A percentile compares a stretch with the other conserved stretches of the same genome.
phyloP scores from a whole-genome alignment of 345 rosid genomes.

The Theobroma cacao region DNA sequence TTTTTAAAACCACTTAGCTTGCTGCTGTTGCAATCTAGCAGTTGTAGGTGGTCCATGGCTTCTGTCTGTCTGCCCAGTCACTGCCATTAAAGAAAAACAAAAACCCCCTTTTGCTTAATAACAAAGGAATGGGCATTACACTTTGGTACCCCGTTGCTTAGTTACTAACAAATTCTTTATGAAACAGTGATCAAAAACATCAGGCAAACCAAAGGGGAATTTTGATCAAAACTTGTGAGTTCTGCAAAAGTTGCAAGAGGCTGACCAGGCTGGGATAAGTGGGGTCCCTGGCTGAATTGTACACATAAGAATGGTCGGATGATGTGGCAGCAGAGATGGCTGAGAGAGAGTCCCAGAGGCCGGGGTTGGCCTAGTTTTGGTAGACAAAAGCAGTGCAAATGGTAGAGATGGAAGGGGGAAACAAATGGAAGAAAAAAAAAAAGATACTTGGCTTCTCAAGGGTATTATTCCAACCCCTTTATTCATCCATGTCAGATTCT shows the following conservation, averaged over 20 bases:
- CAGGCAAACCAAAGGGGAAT: no score
- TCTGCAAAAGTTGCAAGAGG: background rate
- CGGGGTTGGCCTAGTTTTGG: conserved; percentile 22
- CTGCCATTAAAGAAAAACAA: conserved; percentile 27
- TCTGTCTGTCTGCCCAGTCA: conserved; percentile 34
- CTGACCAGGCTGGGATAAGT: conserved; percentile 11
- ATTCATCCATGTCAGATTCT: conserved; percentile 71
- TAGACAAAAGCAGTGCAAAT: conserved; percentile 52
- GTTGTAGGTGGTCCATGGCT: conserved; percentile 31
- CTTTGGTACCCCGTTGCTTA: conserved; percentile 19
- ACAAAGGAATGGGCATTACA: conserved; percentile 36
- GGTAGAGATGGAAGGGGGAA: conserved; percentile 40
- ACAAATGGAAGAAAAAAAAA: conserved; percentile 40
- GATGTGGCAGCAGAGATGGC: conserved; percentile 35
- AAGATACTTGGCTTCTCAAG: conserved; percentile 81
- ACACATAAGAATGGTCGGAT: conserved; percentile 35
- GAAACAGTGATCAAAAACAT: no score
- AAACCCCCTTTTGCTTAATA: conserved; percentile 35
- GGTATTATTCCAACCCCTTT: conserved; percentile 52
- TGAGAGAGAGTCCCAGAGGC: conserved; percentile 26
- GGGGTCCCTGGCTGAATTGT: conserved; percentile 18
- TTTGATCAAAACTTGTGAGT: no score
- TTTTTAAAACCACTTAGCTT: conserved; percentile 31
- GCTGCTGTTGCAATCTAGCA: conserved; percentile 29
- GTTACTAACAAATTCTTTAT: background rate